Conservation (phyloP, 495 filamentous ascomycete genomes). For the Schizothecium vesticola region DNA sequence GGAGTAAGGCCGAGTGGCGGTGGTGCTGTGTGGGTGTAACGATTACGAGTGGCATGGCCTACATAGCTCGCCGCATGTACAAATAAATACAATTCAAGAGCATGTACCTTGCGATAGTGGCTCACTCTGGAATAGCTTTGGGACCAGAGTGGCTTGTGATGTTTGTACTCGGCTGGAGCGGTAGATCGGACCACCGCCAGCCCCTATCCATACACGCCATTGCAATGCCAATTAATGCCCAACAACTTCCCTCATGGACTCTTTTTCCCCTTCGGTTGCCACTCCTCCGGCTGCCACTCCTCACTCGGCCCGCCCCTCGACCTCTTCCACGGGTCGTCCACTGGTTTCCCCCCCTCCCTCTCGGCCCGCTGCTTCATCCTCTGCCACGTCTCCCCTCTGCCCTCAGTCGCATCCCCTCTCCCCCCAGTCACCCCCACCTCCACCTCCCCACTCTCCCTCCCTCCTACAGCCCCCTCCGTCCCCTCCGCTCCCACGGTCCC, state of each 20-base stretch:
- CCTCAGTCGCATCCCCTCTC: background rate
- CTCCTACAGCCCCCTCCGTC: background rate
- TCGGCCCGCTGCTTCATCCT: constrained; percentile 21
- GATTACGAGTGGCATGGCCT: constrained; percentile 12
- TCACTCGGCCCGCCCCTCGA: constrained; percentile 55
- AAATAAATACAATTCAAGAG: constrained; percentile 20
- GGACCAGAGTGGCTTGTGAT: background rate
- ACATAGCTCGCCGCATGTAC: constrained; percentile 25
- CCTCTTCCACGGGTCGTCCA: constrained; percentile 58
- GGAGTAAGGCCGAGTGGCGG: constrained; percentile 56
- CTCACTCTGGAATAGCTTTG: background rate
- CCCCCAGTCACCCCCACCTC: background rate
- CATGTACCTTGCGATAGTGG: constrained; percentile 24
- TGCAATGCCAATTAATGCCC: background rate
- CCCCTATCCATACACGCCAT: background rate
- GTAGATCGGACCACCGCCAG: background rate
- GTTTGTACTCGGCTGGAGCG: background rate
- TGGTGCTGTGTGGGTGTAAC: constrained; percentile 15
- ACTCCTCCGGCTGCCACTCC: constrained; percentile 71
- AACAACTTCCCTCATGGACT: background rate
- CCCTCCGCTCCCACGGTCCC: background rate
- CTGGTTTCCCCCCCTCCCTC: constrained; percentile 8
- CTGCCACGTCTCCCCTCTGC: constrained; percentile 25
- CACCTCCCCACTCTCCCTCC: background rate
- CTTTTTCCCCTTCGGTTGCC: constrained; percentile 47